Base-by-base conservation (phyloP, 106 monocot genomes). In the Apostasia shenzhenica region DNA sequence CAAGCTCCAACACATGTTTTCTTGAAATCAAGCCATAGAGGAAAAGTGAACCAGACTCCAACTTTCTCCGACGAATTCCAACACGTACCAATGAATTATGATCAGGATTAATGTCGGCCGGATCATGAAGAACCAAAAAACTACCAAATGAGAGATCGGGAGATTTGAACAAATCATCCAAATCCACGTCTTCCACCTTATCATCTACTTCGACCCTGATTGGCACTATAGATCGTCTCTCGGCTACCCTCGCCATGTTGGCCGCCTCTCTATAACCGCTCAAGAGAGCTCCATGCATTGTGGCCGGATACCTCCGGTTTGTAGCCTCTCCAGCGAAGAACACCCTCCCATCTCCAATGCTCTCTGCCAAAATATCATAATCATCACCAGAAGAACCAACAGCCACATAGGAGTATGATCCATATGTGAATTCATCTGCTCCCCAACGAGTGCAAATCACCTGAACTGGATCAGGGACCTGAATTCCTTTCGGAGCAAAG, bases 291-390 rank as follows among this genome's bases (percentile, higher is more conserved):
- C 97, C 92, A 68, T 99, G 97, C 97, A 99, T 92, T 4, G 97
- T 92, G 8, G 97, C 92, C 2, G 97, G 97, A 55, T 99, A 99
- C 46, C 86, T 74, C 54, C 85, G 42, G 57, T 92, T 99, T 46
- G 97, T 99, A 12, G 97, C 97, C 78, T 99, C 97, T 41, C 97
- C 97, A 40, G 97, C 92, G 70, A 99, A 99, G 76, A 92, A 99
- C 43, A 99, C 84, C 79, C 89, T 85, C 38, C 84, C 92, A 70
- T 86, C 78, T 0, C 91, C 83, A 12, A 90, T 78, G 63, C 80
- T 81, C 70, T 99, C 92, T 8, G 87, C 89, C 41, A 99, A 81
- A 77, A 99, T 54, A 76, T 99, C 97, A 67, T 99, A 99, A 60
- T 99, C 97, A 78, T 99, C 97, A 11, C 97, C 97, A n/a, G 97